phyloP scores from a whole-genome alignment of 2,329 filamentous ascomycete species.

The Arthrobotrys iridis region DNA sequence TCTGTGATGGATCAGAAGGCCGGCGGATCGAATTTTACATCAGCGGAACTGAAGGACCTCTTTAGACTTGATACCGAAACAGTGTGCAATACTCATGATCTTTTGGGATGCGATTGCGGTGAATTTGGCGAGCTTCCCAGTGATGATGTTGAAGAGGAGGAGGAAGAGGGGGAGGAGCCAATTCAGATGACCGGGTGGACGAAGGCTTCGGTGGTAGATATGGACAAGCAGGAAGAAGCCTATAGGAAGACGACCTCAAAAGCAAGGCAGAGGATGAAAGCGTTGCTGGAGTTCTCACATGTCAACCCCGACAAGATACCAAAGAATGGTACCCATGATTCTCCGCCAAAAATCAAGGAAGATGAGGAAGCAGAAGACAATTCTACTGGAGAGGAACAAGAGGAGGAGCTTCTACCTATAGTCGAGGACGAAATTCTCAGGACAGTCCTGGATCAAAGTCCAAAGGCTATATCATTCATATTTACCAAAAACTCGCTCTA shows the following conservation, averaged over 20 bases:
- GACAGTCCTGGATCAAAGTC: slow-evolving; percentile 64
- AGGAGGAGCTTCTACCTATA: slow-evolving; percentile 56
- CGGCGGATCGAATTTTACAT: slow-evolving; percentile 70
- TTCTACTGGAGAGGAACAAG: slow-evolving; percentile 55
- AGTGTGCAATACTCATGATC: slow-evolving; percentile 74
- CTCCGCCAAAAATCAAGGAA: not conserved
- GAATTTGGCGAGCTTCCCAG: slow-evolving; percentile 65
- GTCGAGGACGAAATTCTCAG: slow-evolving; percentile 67
- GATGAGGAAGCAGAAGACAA: not conserved
- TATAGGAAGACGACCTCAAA: slow-evolving; percentile 46
- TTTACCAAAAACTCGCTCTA: slow-evolving; percentile 55
- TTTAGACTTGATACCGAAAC: slow-evolving; percentile 72
- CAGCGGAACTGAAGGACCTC: slow-evolving; percentile 73
- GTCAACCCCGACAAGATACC: slow-evolving; percentile 56
- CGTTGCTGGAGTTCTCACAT: slow-evolving; percentile 54
- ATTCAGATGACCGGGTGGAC: slow-evolving; percentile 56
- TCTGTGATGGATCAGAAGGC: slow-evolving; percentile 76
- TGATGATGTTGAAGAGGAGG: slow-evolving; percentile 59
- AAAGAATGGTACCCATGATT: not conserved
- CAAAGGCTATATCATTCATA: slow-evolving; percentile 58
- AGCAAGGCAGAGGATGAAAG: slow-evolving; percentile 40
- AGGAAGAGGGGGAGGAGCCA: slow-evolving; percentile 61
- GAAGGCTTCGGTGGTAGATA: slow-evolving; percentile 58
- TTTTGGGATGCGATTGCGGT: slow-evolving; percentile 72
- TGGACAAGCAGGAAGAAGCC: slow-evolving; percentile 60